Base-by-base conservation (phyloP, 139 green algal species). In the Micromonas commoda region DNA sequence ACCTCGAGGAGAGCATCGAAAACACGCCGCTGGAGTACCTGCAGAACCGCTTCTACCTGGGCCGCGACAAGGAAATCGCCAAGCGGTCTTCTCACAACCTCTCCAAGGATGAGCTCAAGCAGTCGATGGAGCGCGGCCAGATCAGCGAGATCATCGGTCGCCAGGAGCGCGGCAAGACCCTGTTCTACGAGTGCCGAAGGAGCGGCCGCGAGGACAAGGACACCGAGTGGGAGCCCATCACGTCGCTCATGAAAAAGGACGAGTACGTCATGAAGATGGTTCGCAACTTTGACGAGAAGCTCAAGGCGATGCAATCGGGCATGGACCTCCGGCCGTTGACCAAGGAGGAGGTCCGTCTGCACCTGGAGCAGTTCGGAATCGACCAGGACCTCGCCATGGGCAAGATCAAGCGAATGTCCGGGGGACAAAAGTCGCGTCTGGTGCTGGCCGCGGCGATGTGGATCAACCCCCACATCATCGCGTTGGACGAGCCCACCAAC, bases 1-100 rank as follows among this genome's bases (percentile, higher is more conserved):
- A 81, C 35, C 26, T 81, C 0, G 76, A 81, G 52, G 53, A 76
- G 54, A 79, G 38, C 69, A 21, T 81, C 37, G 45, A 76, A 16
- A 67, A 76, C 29, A 81, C 76, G 1, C 77, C 77, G 24, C 31
- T 82, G 16, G 60, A 77, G 23, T 82, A 82, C 2, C 32, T 82
- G 33, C 77, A 77, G 60, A 64, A 78, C 34, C 77, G 77, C 45
- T 82, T 82, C 39, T 77, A 82, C 77, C 32, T 68, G 16, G 77
- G 77, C 53, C 66, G 66, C 13, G 77, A 82, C 37, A 52, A 53
- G n/a, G 77, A 97, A 87, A 86, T 83, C 4, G 79, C 77, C 20
- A 85, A 85, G 70, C 85, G 88, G 71, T 64, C 75, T 51, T 72
- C 64, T 39, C 68, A 75, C 70, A 77, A 52, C 35, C 80, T 71